Evolutionary conservation across 83 land plant species (phyloP).

Genomic region (Picea engelmannii): DNA sequence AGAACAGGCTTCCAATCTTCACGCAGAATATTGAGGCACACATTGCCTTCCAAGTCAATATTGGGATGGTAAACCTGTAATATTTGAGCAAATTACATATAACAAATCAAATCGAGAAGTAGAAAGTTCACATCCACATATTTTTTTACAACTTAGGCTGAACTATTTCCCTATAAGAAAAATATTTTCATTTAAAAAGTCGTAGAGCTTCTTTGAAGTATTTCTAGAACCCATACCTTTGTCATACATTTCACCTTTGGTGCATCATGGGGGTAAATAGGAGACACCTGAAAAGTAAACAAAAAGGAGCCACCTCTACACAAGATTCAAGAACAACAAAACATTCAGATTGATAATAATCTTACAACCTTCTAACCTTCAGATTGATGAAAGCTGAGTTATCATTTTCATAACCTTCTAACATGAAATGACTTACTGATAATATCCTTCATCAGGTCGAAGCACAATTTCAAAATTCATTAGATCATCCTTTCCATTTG

Average conservation of each 20-base stretch:
- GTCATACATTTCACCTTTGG: conserved; percentile 93
- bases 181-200: no score
- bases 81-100: no score
- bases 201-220: no score
- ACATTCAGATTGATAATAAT: no score
- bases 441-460: conserved; percentile 83
- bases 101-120: no score
- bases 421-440: conserved; percentile 45
- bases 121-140: no score
- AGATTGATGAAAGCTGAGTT: no score
- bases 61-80: conserved; percentile 82
- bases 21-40: conserved; percentile 78
- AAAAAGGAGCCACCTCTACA: conserved; percentile 77
- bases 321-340: no score
- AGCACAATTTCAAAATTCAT: conserved; percentile 81
- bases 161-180: no score
- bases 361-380: no score
- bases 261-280: conserved; percentile 82
- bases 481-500: conserved; percentile 84
- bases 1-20: conserved; percentile 89
- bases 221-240: conserved; percentile 41
- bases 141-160: no score
- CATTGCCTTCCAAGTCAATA: conserved; percentile 84
- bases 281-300: conserved; percentile 70
- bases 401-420: no score